phyloP scores from a whole-genome alignment of 257 asterid species.

The Marsdenia floribunda region DNA sequence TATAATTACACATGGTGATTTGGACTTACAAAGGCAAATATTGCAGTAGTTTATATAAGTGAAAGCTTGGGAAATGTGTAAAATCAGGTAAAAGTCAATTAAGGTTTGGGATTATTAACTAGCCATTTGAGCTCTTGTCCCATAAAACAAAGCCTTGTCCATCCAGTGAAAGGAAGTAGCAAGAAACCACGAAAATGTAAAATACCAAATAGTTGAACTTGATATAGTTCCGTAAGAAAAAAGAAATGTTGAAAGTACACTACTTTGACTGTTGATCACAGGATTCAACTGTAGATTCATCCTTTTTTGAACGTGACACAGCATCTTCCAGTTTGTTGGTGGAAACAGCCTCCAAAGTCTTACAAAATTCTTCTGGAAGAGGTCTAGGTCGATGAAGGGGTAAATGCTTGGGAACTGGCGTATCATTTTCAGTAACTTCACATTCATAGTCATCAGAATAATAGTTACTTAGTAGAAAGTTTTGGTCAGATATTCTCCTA shows the following conservation, averaged over 20 bases:
- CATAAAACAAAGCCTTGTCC: not conserved
- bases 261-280: constrained; percentile 48
- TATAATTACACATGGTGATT: not conserved
- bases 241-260: constrained; percentile 6
- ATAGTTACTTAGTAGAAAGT: not conserved
- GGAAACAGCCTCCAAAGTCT: constrained; percentile 57
- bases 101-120: constrained; percentile 3
- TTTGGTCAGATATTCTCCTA: too few relatives aligned
- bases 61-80: not conserved
- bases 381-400: constrained; percentile 99
- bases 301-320: constrained; percentile 42
- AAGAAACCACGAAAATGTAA: not conserved
- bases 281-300: constrained; percentile 49
- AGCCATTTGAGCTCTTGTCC: constrained; percentile 1
- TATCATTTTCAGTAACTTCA: constrained; percentile 87
- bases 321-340: constrained; percentile 55
- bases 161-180: not conserved
- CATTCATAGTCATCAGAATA: constrained; percentile 77
- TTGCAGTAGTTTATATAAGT: not conserved
- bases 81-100: not conserved
- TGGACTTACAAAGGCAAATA: not conserved
- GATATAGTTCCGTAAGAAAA: not conserved
- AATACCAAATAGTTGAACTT: not conserved
- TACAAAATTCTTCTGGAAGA: constrained; percentile 86
- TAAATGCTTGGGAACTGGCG: constrained; percentile 91